Percentiles rank a stretch among this genome's conserved stretches.
These are phyloP conservation scores for Fusarium incarnatum DNA, from an alignment of 2,329 filamentous ascomycete genomes.

Conservation along the genomic window DNA sequence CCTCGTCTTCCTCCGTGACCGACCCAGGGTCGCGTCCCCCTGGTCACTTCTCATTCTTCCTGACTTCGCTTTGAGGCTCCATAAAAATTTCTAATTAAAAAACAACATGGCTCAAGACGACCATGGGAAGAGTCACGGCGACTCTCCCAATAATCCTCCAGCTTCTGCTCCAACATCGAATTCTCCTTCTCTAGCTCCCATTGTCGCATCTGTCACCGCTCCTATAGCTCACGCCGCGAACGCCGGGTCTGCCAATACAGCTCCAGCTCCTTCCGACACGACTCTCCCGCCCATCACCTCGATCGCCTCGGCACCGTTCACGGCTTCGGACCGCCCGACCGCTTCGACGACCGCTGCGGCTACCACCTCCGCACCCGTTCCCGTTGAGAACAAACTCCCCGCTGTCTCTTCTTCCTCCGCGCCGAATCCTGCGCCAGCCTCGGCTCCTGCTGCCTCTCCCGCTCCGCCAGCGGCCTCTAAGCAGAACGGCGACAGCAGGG, in stretches of 20 bases:
- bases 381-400: conserved; percentile 31
- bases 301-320: conserved; percentile 36
- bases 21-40: conserved; percentile 49
- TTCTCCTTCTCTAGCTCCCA: conserved; percentile 44
- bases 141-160: conserved; percentile 46
- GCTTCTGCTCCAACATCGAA: conserved; percentile 42
- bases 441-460: conserved; percentile 34
- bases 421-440: conserved; percentile 31
- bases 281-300: conserved; percentile 29
- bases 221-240: conserved; percentile 34
- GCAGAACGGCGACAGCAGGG: conserved; percentile 51
- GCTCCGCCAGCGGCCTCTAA: conserved; percentile 39
- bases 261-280: conserved; percentile 34
- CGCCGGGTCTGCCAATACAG: conserved; percentile 14
- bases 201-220: conserved; percentile 38
- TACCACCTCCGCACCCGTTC: conserved; percentile 25
- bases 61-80: conserved; percentile 51
- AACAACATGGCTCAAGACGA: conserved; percentile 51
- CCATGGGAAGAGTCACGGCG: conserved; percentile 47
- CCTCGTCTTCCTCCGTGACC: conserved; percentile 43
- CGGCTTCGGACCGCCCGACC: conserved; percentile 30
- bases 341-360: conserved; percentile 35
- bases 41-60: conserved; percentile 46
- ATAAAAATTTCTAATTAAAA: conserved; percentile 55
- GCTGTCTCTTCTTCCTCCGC: conserved; percentile 27